phyloP scores from a whole-genome alignment of 2,329 filamentous ascomycete genomes.

The Colletotrichum somersetense region DNA sequence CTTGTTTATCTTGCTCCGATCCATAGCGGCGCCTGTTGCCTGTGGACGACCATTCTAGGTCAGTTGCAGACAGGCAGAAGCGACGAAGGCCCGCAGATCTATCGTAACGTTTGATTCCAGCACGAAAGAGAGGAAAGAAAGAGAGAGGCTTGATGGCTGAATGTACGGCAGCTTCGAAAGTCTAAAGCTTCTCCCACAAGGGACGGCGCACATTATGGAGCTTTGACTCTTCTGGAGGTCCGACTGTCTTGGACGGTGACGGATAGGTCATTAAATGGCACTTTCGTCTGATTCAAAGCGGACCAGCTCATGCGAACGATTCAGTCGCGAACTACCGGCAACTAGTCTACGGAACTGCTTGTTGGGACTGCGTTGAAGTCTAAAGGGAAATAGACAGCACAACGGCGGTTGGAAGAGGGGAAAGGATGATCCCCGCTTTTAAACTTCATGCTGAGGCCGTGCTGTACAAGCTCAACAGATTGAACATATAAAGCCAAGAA shows the following conservation, averaged over 20 bases:
- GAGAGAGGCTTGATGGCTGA: too few relatives aligned
- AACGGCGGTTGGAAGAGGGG: neutral
- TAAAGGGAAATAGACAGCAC: neutral
- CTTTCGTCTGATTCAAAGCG: neutral
- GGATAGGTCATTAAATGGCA: neutral
- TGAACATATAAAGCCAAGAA: neutral
- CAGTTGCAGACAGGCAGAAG: neutral
- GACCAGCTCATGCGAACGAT: neutral
- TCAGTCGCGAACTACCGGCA: too few relatives aligned
- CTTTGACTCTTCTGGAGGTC: neutral
- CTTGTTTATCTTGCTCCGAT: slow-evolving; percentile 1
- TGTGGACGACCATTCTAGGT: neutral
- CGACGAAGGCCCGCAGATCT: neutral
- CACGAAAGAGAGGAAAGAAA: neutral
- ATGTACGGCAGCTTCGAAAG: too few relatives aligned
- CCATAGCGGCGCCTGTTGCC: neutral
- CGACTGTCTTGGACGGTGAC: neutral
- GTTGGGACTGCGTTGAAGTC: neutral
- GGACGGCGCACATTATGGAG: neutral
- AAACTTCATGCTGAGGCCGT: neutral
- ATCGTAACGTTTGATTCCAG: neutral
- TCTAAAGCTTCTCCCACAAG: neutral
- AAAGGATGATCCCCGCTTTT: neutral
- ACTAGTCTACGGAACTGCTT: neutral
- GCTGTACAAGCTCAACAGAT: neutral